Percentiles rank a stretch among this genome's conserved stretches.
phyloP scores from a whole-genome alignment of 179 eudicot genomes.

The Spergularia azorica region DNA sequence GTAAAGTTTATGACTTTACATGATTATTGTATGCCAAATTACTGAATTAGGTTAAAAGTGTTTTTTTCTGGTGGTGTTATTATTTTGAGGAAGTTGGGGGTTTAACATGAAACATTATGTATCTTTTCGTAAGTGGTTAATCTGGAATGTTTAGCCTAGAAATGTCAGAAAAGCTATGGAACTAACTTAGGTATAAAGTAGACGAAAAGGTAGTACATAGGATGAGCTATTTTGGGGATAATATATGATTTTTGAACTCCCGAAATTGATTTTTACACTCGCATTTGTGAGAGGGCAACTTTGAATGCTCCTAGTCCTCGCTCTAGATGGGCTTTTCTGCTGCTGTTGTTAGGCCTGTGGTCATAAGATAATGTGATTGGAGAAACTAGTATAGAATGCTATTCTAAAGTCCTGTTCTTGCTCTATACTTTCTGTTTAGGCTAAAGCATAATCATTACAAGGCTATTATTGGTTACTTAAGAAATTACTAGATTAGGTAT shows the following conservation, averaged over 20 bases:
- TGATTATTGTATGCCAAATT: background rate
- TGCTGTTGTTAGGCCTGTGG: background rate
- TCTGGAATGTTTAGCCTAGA: background rate
- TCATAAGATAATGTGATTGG: slow-evolving; percentile 20
- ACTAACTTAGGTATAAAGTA: background rate
- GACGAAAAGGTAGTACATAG: background rate
- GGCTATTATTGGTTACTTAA: too few relatives aligned
- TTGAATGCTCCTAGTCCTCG: too few relatives aligned
- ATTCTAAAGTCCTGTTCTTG: background rate
- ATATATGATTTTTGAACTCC: too few relatives aligned
- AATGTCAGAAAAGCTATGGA: slow-evolving; percentile 2
- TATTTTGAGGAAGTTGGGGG: too few relatives aligned
- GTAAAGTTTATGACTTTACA: background rate
- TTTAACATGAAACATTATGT: background rate
- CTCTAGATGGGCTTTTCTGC: background rate
- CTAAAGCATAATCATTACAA: background rate
- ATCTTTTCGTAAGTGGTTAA: background rate
- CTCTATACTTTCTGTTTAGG: background rate
- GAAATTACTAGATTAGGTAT: too few relatives aligned
- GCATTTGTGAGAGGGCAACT: too few relatives aligned
- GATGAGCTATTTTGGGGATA: too few relatives aligned
- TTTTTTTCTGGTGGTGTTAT: background rate
- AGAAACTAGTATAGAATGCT: background rate
- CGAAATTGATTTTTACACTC: too few relatives aligned
- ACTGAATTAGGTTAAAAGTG: background rate